Percentiles rank a stretch among this genome's conserved stretches.
Evolutionary conservation across 2,329 filamentous ascomycete species (phyloP).

Genomic region (Ascochyta viciae-villosae): DNA sequence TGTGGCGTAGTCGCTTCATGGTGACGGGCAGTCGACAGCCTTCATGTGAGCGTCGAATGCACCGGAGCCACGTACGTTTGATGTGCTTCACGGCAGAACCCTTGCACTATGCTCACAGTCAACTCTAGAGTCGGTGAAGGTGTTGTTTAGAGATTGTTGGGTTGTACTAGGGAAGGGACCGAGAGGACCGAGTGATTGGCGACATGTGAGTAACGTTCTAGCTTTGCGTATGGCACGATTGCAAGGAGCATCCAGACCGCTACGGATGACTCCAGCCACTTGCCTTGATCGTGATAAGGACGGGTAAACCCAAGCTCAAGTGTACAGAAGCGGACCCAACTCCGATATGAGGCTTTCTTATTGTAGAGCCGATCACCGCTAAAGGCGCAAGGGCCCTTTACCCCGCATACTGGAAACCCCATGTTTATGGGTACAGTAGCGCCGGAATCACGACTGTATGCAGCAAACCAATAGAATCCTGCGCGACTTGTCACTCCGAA

Average conservation of each 20-base stretch:
- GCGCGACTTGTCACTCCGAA: constrained; percentile 5
- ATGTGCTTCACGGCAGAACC: neutral
- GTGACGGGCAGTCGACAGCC: neutral
- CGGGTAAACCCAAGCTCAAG: constrained; percentile 1
- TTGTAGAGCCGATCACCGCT: constrained; percentile 1
- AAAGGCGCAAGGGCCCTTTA: constrained; percentile 12
- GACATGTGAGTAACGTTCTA: constrained; percentile 7
- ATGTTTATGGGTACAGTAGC: constrained; percentile 6
- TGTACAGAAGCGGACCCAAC: constrained; percentile 5
- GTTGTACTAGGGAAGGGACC: neutral
- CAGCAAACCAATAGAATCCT: constrained; percentile 11
- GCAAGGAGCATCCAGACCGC: neutral
- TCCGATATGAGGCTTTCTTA: neutral
- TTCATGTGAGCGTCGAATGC: constrained; percentile 1
- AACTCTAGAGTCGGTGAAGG: neutral
- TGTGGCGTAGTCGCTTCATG: constrained; percentile 14
- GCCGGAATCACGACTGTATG: constrained; percentile 3
- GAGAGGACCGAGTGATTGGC: constrained; percentile 8
- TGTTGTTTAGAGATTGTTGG: neutral
- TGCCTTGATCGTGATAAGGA: neutral
- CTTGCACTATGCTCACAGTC: neutral
- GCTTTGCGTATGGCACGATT: neutral
- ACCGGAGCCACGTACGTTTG: neutral
- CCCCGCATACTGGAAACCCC: constrained; percentile 10
- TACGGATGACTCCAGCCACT: neutral